A percentile compares a stretch with the other conserved stretches of the same genome.
phyloP scores from a whole-genome alignment of 2,329 filamentous ascomycete genomes.

The Tothia fuscella region DNA sequence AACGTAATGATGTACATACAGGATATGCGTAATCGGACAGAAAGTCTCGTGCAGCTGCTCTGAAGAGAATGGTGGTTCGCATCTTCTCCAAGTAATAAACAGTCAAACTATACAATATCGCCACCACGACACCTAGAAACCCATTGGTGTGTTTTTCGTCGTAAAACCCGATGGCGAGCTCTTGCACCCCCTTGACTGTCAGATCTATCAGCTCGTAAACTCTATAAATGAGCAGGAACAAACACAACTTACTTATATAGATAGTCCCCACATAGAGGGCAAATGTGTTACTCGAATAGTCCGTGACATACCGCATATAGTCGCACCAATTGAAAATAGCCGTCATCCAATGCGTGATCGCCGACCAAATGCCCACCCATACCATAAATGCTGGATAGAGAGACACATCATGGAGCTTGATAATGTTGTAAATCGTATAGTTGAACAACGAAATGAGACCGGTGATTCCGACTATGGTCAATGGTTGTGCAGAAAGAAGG shows the following conservation, averaged over 20 bases:
- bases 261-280: slow-evolving; percentile 90
- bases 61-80: slow-evolving; percentile 4
- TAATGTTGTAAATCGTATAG: slow-evolving; percentile 87
- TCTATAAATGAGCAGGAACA: slow-evolving; percentile 41
- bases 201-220: no score
- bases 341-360: slow-evolving; percentile 74
- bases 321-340: slow-evolving; percentile 82
- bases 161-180: slow-evolving; percentile 40
- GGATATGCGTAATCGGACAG: slow-evolving; percentile 9
- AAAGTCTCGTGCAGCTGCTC: background rate
- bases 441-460: slow-evolving; percentile 91
- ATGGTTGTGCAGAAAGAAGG: slow-evolving; percentile 66
- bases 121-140: slow-evolving; percentile 38
- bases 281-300: slow-evolving; percentile 88
- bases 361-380: slow-evolving; percentile 63
- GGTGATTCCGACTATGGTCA: slow-evolving; percentile 85
- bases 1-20: background rate
- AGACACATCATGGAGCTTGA: slow-evolving; percentile 60
- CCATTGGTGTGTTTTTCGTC: slow-evolving; percentile 30
- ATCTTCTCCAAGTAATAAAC: slow-evolving; percentile 40
- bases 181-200: slow-evolving; percentile 44
- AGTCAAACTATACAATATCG: slow-evolving; percentile 40
- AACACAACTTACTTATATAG: slow-evolving; percentile 65
- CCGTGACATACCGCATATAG: slow-evolving; percentile 75
- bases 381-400: slow-evolving; percentile 54